Evolutionary conservation across 345 rosid species (phyloP).

Genomic region (Salix purpurea): DNA sequence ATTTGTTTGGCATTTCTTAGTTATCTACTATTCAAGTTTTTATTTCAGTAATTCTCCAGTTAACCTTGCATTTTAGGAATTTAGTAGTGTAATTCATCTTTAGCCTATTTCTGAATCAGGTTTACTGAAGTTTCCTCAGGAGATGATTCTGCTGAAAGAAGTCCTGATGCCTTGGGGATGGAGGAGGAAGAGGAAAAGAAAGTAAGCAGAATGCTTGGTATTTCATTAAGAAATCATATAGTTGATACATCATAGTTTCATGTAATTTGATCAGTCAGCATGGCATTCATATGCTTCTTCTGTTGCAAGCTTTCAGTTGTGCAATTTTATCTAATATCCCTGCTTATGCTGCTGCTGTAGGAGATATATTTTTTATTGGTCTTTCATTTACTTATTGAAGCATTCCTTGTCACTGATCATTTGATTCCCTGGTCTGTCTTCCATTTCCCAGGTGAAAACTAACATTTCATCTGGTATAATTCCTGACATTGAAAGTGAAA

Average conservation of each 20-base stretch:
- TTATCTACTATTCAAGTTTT: neutral
- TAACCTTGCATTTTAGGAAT: constrained; percentile 4
- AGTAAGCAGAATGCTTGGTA: constrained; percentile 24
- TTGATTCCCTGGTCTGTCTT: constrained; percentile 7
- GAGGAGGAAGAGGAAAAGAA: constrained; percentile 39
- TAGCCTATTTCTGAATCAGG: constrained; percentile 34
- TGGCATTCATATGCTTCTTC: too few relatives aligned
- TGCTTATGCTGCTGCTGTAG: neutral
- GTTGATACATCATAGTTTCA: constrained; percentile 19
- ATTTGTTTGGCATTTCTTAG: neutral
- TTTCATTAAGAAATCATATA: constrained; percentile 12
- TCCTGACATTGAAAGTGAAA: constrained; percentile 17
- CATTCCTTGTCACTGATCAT: neutral
- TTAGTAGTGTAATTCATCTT: neutral
- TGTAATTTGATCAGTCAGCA: constrained; percentile 1
- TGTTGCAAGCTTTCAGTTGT: neutral
- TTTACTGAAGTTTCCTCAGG: constrained; percentile 61
- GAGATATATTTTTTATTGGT: neutral
- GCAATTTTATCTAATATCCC: constrained; percentile 1
- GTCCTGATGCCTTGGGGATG: constrained; percentile 25
- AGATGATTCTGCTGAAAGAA: constrained; percentile 44
- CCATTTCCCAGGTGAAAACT: constrained; percentile 20
- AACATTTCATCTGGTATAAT: constrained; percentile 18
- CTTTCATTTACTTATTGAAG: neutral
- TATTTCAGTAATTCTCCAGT: constrained; percentile 3